Conservation (phyloP, 2,329 filamentous ascomycete species). For the Zasmidium cellare region DNA sequence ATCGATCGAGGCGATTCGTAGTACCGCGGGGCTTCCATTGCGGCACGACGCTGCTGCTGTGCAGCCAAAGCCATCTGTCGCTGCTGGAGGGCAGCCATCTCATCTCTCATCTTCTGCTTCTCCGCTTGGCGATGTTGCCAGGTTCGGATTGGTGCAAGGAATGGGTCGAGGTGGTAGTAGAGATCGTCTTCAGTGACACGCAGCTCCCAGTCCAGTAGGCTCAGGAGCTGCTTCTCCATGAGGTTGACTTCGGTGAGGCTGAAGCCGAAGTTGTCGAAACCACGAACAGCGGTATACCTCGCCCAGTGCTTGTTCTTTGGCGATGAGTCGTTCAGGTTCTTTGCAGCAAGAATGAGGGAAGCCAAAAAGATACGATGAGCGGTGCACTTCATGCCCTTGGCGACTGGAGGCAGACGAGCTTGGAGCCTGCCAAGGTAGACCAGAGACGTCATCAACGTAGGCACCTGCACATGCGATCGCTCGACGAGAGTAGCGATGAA, state of each 20-base stretch:
- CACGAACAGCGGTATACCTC: constrained; percentile 77
- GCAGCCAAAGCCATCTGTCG: constrained; percentile 37
- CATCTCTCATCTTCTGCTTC: constrained; percentile 48
- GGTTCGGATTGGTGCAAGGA: constrained; percentile 79
- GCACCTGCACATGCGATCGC: constrained; percentile 93
- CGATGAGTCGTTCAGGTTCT: constrained; percentile 97
- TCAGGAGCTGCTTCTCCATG: constrained; percentile 98
- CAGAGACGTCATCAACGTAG: constrained; percentile 93
- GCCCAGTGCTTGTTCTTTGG: constrained; percentile 99
- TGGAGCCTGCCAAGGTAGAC: constrained; percentile 88
- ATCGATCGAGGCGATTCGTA: constrained; percentile 40
- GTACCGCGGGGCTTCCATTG: constrained; percentile 28
- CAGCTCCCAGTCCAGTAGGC: constrained; percentile 91
- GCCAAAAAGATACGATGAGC: constrained; percentile 97
- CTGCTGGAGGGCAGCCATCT: constrained; percentile 34
- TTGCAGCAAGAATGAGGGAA: constrained; percentile 79
- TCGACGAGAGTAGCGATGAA: constrained; percentile 92
- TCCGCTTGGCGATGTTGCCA: constrained; percentile 56
- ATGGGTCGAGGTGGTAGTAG: constrained; percentile 81
- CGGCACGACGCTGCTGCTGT: constrained; percentile 37
- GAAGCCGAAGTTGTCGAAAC: constrained; percentile 80
- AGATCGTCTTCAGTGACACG: constrained; percentile 83
- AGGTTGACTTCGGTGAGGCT: constrained; percentile 94
- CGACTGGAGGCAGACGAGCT: constrained; percentile 83
- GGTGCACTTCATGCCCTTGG: constrained; percentile 94